phyloP scores from a whole-genome alignment of 176 grass and related monocot genomes.

The Oryza officinalis region DNA sequence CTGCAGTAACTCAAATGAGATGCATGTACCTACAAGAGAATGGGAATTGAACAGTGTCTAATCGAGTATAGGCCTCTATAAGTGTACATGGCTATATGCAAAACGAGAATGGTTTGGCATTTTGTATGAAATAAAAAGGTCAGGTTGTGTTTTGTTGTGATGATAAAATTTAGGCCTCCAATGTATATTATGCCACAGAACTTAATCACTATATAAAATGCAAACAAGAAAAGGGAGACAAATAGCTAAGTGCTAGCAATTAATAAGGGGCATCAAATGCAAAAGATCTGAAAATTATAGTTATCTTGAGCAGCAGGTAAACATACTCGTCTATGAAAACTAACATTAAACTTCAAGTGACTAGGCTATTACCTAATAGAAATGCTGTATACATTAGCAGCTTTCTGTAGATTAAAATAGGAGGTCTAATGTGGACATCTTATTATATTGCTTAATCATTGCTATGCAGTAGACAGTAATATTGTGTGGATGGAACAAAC shows the following conservation, averaged over 20 bases:
- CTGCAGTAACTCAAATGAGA: background rate
- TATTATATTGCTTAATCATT: slow-evolving; percentile 19
- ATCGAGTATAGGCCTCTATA: slow-evolving; percentile 6
- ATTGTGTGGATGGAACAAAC: background rate
- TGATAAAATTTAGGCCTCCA: background rate
- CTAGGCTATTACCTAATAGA: background rate
- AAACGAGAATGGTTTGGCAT: background rate
- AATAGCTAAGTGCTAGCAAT: background rate
- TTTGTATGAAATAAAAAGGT: background rate
- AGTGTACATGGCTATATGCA: background rate
- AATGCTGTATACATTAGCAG: background rate
- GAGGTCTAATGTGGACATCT: background rate
- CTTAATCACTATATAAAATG: background rate
- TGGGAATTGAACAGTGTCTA: too few species aligned
- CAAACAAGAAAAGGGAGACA: background rate
- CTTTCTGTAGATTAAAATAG: slow-evolving; percentile 1
- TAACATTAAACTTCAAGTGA: background rate
- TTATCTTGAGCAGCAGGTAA: background rate
- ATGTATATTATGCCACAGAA: slow-evolving; percentile 4
- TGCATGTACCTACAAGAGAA: background rate
- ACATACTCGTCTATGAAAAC: slow-evolving; percentile 5
- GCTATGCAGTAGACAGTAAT: background rate
- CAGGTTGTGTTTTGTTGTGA: background rate
- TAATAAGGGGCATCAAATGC: background rate
- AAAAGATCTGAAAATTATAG: background rate